phyloP scores from a whole-genome alignment of 768 basidiomycete species.

The Cyclocybe aegerita region DNA sequence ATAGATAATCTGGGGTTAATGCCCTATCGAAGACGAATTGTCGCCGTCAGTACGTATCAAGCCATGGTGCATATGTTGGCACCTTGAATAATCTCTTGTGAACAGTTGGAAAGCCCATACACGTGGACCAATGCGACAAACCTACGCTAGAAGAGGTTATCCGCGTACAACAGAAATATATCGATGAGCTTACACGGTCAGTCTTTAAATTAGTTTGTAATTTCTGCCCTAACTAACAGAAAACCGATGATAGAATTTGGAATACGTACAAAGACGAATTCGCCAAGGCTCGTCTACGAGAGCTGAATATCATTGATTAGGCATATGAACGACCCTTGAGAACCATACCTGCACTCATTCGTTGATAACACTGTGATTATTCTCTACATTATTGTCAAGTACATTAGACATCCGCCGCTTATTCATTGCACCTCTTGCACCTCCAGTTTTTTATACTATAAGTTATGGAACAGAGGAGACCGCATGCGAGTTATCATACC shows the following conservation, averaged over 20 bases:
- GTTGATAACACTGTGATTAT: too few species aligned
- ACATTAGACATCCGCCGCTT: neutral
- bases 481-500: too few species aligned
- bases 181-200: constrained; percentile 87
- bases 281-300: constrained; percentile 76
- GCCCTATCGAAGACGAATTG: constrained; percentile 93
- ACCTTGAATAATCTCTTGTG: neutral
- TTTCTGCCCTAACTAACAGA: neutral
- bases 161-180: constrained; percentile 81
- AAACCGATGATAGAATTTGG: constrained; percentile 70
- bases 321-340: neutral
- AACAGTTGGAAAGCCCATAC: constrained; percentile 87
- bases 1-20: constrained; percentile 92
- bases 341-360: too few species aligned
- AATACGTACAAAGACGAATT: constrained; percentile 94
- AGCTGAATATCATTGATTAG: constrained; percentile 72
- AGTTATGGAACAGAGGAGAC: too few species aligned
- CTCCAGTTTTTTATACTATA: too few species aligned
- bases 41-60: constrained; percentile 85
- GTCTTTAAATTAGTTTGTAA: constrained; percentile 20
- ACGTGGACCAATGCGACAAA: constrained; percentile 70
- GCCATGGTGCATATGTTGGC: neutral
- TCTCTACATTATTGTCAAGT: neutral
- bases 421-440: too few species aligned
- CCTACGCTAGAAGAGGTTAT: constrained; percentile 82